A percentile compares a stretch with the other conserved stretches of the same genome.
Conservation (phyloP, 495 filamentous ascomycete species). For the Annulohypoxylon bovei region DNA sequence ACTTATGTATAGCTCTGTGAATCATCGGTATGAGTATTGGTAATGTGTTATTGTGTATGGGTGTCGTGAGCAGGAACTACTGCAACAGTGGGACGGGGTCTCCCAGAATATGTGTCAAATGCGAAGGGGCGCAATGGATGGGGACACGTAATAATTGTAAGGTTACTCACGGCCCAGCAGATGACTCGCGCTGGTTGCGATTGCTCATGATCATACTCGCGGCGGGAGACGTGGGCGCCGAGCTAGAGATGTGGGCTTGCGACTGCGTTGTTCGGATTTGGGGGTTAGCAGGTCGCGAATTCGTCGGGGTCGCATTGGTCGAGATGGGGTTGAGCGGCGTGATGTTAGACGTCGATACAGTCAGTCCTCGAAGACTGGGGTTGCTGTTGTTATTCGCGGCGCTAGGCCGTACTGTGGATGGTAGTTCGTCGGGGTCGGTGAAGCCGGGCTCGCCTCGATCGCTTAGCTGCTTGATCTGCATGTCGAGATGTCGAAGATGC, state of each 20-base stretch:
- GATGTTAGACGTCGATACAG: conserved; percentile 51
- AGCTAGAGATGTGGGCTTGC: conserved; percentile 57
- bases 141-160: background rate
- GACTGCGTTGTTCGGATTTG: conserved; percentile 54
- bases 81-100: background rate
- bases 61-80: background rate
- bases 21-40: background rate
- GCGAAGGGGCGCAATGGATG: background rate
- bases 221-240: conserved; percentile 74
- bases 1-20: background rate
- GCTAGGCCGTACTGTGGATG: conserved; percentile 76
- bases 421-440: conserved; percentile 77
- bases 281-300: conserved; percentile 49
- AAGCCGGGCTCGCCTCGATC: conserved; percentile 78
- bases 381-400: conserved; percentile 56
- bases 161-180: conserved; percentile 66
- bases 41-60: background rate
- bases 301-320: conserved; percentile 53
- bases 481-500: conserved; percentile 85
- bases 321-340: conserved; percentile 59
- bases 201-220: conserved; percentile 69
- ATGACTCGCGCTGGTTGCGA: conserved; percentile 77
- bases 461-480: conserved; percentile 83
- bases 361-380: conserved; percentile 39
- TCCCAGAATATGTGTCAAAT: background rate